A percentile compares a stretch with the other conserved stretches of the same genome.
Conservation (phyloP, 345 rosid genomes). For the Tarenaya hassleriana region DNA sequence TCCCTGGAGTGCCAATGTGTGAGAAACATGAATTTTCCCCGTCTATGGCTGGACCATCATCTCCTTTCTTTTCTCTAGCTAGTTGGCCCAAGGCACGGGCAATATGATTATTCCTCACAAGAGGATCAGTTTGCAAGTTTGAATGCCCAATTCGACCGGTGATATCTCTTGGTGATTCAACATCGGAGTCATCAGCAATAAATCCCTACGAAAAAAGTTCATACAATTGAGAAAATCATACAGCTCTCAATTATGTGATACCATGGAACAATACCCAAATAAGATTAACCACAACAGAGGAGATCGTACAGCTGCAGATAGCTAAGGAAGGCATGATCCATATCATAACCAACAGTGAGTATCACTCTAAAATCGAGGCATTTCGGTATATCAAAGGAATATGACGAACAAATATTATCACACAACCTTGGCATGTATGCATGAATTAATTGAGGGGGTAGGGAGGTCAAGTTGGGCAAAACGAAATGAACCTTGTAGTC, state of each 20-base stretch:
- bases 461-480: conserved; percentile 13
- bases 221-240: conserved; percentile 12
- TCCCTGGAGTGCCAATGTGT: conserved; percentile 51
- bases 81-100: conserved; percentile 45
- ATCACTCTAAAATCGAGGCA: not conserved
- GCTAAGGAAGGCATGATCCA: not conserved
- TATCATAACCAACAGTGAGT: conserved; percentile 7
- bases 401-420: conserved; percentile 8
- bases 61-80: conserved; percentile 42
- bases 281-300: no score
- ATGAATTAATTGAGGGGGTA: conserved; percentile 15
- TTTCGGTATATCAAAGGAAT: conserved; percentile 1
- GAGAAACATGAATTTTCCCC: conserved; percentile 38
- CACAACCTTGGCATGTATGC: conserved; percentile 11
- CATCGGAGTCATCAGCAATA: conserved; percentile 82
- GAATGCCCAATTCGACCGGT: conserved; percentile 40
- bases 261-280: no score
- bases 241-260: not conserved
- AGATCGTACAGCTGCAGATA: not conserved
- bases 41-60: conserved; percentile 44
- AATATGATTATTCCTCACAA: conserved; percentile 38
- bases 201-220: conserved; percentile 47
- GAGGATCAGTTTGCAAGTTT: conserved; percentile 35
- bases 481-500: conserved; percentile 68
- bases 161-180: conserved; percentile 52